Evolutionary conservation across 768 basidiomycete genomes (phyloP), one percentile per base, ranked within the genome.

Genomic region (Melanogaster broomeanus): DNA sequence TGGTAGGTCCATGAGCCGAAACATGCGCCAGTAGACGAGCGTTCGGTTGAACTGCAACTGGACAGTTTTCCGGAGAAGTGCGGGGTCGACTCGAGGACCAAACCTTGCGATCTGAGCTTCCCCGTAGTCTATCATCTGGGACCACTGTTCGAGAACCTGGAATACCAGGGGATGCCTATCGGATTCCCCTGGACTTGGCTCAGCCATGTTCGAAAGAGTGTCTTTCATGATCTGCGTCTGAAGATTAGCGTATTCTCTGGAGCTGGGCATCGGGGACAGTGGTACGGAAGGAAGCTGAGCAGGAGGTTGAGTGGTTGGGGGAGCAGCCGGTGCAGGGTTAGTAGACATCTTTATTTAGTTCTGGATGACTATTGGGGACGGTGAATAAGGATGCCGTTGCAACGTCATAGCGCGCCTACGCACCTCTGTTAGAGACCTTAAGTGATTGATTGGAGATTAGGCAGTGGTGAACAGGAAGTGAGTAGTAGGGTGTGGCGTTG

Each of bases 1-100:
- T 3, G 88, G 88, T 4, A 89, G 74, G 30, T 82, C 75, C 66
- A 79, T 80, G 54, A 88, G 69, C 39, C 78, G 78, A 64, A 87
- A 87, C 30, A 71, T 68, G 33, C 65, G 65, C 69, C 73, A 77
- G 44, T 66, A 65, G 3, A 69, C 49, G 55, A 72, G 41, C 25
- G 58, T 45, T 22, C 55, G 56, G 15, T 54, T 54, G 52, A 52
- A 59, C 48, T 55, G 58, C n/a, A 45, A 25, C 35, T 61, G 56
- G 50, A 62, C 53, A 18, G 53, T 67, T 18, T 10, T 38, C 6
- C 42, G 50, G 19, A 68, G 48, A 39, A 62, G 11, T 8, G 6
- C 3, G 3, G 22, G 4, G 35, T 51, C 11, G 35, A 69, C 59
- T n/a, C 27, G 56, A 38, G 59, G 43, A 21, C 67, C 67, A 3